Evolutionary conservation across 139 green algal genomes (phyloP).

Genomic region (Raphidocelis subcapitata): DNA sequence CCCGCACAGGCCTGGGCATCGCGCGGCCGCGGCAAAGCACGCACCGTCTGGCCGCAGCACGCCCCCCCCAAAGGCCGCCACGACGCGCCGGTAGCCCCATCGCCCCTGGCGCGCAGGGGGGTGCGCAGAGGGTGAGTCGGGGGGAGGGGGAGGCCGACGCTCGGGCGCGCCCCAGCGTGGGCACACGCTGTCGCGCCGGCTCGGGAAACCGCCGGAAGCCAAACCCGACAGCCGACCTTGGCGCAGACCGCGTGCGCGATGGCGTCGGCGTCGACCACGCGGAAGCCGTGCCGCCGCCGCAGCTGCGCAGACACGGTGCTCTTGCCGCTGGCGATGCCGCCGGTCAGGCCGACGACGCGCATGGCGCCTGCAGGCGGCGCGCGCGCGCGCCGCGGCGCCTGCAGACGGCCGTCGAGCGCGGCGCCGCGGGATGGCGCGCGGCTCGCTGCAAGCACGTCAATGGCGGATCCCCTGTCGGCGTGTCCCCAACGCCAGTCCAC

Average conservation of each 20-base stretch:
- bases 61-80: conserved; percentile 51
- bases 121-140: too few relatives aligned
- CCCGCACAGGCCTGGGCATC: too few relatives aligned
- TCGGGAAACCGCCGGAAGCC: not conserved
- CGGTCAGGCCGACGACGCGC: conserved; percentile 78
- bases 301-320: conserved; percentile 58
- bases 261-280: conserved; percentile 74
- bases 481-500: too few relatives aligned
- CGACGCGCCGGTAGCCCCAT: conserved; percentile 64
- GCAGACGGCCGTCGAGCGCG: too few relatives aligned
- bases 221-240: conserved; percentile 35
- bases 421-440: too few relatives aligned
- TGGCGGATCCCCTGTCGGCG: too few relatives aligned
- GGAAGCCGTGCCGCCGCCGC: conserved; percentile 15
- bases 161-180: too few relatives aligned
- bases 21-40: too few relatives aligned
- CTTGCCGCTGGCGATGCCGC: conserved; percentile 87
- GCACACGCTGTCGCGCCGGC: too few relatives aligned
- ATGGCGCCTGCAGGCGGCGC: conserved; percentile 52
- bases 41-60: conserved; percentile 47
- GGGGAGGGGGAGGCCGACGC: not conserved
- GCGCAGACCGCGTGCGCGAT: conserved; percentile 53
- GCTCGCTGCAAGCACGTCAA: too few relatives aligned
- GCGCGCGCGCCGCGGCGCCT: too few relatives aligned
- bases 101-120: conserved; percentile 36